A percentile compares a stretch with the other conserved stretches of the same genome.
phyloP scores from a whole-genome alignment of 768 basidiomycete species.

The Boletales sp. region DNA sequence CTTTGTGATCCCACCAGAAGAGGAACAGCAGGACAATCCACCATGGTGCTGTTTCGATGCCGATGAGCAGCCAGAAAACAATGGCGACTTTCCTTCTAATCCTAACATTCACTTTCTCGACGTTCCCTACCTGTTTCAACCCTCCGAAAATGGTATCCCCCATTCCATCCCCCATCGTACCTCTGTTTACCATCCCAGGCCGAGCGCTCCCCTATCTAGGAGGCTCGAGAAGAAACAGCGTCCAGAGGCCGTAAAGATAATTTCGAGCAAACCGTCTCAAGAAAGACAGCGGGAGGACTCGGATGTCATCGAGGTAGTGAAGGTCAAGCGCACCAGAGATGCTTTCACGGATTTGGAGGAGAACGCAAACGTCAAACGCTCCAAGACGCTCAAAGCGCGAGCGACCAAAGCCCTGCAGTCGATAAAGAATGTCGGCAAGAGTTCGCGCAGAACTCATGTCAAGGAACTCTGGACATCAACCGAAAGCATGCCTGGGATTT shows the following conservation, averaged over 20 bases:
- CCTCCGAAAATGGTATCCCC: slow-evolving; percentile 3
- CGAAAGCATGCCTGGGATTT: slow-evolving; percentile 25
- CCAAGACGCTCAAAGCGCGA: slow-evolving; percentile 43
- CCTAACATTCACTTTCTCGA: slow-evolving; percentile 34
- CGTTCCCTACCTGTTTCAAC: slow-evolving; percentile 25
- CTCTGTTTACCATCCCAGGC: slow-evolving; percentile 7
- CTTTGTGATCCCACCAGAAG: slow-evolving; percentile 56
- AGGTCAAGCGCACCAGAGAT: slow-evolving; percentile 43
- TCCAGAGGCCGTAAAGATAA: slow-evolving; percentile 24
- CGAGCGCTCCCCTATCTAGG: slow-evolving; percentile 7
- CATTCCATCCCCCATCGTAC: slow-evolving; percentile 4
- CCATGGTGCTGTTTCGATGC: slow-evolving; percentile 60
- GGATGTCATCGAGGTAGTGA: slow-evolving; percentile 60
- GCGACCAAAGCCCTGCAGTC: slow-evolving; percentile 47
- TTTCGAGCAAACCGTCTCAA: slow-evolving; percentile 17
- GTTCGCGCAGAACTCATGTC: slow-evolving; percentile 34
- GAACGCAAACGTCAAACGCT: slow-evolving; percentile 26
- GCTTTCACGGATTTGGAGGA: slow-evolving; percentile 20
- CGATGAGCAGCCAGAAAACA: slow-evolving; percentile 27
- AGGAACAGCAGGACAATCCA: slow-evolving; percentile 45
- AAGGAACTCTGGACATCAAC: slow-evolving; percentile 36
- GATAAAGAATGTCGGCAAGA: slow-evolving; percentile 42
- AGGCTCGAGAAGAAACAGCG: slow-evolving; percentile 31
- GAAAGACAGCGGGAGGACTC: slow-evolving; percentile 37
- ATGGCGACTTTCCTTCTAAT: slow-evolving; percentile 10